Evolutionary conservation across 106 monocot genomes (phyloP).

Genomic region (Dendrobium officinale): DNA sequence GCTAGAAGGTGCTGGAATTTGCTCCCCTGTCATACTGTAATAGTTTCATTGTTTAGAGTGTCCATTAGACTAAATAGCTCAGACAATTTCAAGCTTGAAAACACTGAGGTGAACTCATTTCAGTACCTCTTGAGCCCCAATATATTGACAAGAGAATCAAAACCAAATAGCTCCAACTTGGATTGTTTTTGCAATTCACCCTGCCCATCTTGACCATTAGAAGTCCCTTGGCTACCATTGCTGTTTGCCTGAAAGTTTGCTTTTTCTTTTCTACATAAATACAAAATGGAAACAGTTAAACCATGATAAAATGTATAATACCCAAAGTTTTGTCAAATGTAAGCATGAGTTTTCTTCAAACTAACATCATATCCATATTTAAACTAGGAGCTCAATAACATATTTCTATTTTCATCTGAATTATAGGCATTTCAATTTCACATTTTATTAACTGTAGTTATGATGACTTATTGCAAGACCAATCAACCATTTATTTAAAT

Average conservation of each 20-base stretch:
- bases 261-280: conserved; percentile 4
- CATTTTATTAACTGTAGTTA: too few relatives aligned
- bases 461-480: too few relatives aligned
- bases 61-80: conserved; percentile 5
- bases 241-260: conserved; percentile 20
- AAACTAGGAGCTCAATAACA: too few relatives aligned
- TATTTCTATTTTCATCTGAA: too few relatives aligned
- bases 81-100: background rate
- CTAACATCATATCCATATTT: too few relatives aligned
- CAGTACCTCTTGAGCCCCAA: conserved; percentile 82
- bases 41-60: conserved; percentile 14
- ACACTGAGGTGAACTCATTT: background rate
- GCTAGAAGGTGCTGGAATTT: conserved; percentile 59
- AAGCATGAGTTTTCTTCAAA: too few relatives aligned
- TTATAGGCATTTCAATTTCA: too few relatives aligned
- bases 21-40: conserved; percentile 95
- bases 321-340: too few relatives aligned
- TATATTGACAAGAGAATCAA: conserved; percentile 94
- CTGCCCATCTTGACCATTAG: conserved; percentile 26
- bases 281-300: background rate
- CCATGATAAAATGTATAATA: background rate
- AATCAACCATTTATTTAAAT: too few relatives aligned
- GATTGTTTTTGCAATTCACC: conserved; percentile 58
- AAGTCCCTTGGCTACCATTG: conserved; percentile 34
- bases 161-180: conserved; percentile 91